A percentile compares a stretch with the other conserved stretches of the same genome.
Conservation (phyloP, 208 protist genomes). For the Leishmania lainsoni region DNA sequence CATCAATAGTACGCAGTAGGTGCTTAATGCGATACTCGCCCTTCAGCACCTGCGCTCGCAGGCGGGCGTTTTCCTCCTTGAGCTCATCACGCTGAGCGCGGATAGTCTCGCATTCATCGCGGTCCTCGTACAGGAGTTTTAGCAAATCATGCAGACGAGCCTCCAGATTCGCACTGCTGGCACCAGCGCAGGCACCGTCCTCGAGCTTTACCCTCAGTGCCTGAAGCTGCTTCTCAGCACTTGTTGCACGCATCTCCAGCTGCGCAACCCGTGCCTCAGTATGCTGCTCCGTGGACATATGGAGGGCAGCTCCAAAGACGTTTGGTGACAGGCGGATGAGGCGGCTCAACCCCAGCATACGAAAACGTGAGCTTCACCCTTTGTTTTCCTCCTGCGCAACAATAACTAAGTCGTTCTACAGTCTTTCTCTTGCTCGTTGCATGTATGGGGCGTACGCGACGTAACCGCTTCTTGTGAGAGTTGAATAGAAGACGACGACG, state of each 20-base stretch:
- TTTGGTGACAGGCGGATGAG: neutral
- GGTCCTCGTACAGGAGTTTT: conserved; percentile 66
- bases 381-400: neutral
- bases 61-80: conserved; percentile 74
- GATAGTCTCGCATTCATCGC: conserved; percentile 78
- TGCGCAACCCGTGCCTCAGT: conserved; percentile 27
- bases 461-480: neutral
- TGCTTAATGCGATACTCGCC: conserved; percentile 87
- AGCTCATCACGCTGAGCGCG: conserved; percentile 79
- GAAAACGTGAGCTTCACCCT: conserved; percentile 2
- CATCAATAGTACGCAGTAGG: conserved; percentile 80
- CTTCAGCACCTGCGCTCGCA: conserved; percentile 63
- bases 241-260: conserved; percentile 62
- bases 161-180: conserved; percentile 28
- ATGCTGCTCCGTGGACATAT: conserved; percentile 11
- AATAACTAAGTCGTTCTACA: neutral
- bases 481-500: neutral
- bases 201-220: conserved; percentile 44
- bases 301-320: neutral
- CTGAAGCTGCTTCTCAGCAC: conserved; percentile 53
- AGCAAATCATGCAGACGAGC: conserved; percentile 56
- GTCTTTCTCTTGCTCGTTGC: neutral
- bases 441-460: neutral
- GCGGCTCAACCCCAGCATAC: conserved; percentile 3
- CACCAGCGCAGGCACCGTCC: conserved; percentile 1